Evolutionary conservation across 805 yeast genomes (phyloP), one percentile per base, ranked within the genome.

Genomic region (Hanseniaspora lachancei): DNA sequence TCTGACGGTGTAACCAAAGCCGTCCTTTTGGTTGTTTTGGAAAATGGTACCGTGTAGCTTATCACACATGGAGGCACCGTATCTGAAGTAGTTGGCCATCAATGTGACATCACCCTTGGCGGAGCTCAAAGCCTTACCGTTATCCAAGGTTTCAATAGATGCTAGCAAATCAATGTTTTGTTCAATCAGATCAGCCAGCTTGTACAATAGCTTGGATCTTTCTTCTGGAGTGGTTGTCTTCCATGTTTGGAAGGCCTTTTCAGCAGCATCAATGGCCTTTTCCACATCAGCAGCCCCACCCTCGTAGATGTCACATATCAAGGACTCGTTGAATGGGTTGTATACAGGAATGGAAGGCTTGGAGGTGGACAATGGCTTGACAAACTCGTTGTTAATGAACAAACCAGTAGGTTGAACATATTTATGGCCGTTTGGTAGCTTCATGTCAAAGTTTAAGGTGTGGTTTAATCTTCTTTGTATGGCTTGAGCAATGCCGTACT

Each of bases 51-150:
- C 89, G 59, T 71, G 73, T 56, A 82, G 67, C 69, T 84, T 83
- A 68, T 84, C 88, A 62, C 87, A 80, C 78, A 79, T 81, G 57
- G 91, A 91, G 54, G 91, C 96, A 71, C 88, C 82, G 61, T 89
- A 82, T 72, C 93, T 81, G 67, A 87, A 72, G 68, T 84, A 84
- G 60, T 75, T 76, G 44, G 85, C 77, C 59, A 83, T 80, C 57
- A 84, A 76, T 35, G 76, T 80, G 58, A 89, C 82, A 66, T 89
- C 96, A 60, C 86, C 89, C 62, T 78, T 73, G 32, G 95, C 79
- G 67, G 84, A 79, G 52, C 75, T 70, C 59, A 84, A 70, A 42
- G 95, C 81, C 73, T 89, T 89, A 72, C 97, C 97, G 66, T 88
- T 86, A 71, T 89, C 96, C 65, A 84, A 74, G 27, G 96, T 76